Evolutionary conservation across 2,329 filamentous ascomycete species (phyloP).

Genomic region (Zymoseptoria brevis): DNA sequence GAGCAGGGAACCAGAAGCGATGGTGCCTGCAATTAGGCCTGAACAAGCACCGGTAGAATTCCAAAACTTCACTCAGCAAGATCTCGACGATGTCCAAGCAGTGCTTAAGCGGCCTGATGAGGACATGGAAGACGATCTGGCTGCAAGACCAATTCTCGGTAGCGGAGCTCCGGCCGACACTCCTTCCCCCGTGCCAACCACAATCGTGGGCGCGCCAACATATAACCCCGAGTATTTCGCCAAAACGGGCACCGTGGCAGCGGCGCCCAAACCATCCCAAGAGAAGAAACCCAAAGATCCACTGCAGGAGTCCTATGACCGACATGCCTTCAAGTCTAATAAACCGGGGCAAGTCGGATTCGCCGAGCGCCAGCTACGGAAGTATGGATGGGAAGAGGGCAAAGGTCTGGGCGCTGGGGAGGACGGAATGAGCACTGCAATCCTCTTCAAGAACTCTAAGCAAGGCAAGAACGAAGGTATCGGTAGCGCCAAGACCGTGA

Average conservation of each 20-base stretch:
- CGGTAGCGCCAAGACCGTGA: constrained; percentile 55
- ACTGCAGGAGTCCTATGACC: constrained; percentile 22
- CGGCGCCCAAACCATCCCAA: constrained; percentile 16
- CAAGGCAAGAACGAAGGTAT: constrained; percentile 31
- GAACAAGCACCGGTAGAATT: neutral
- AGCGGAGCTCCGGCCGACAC: neutral
- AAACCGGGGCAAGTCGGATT: constrained; percentile 77
- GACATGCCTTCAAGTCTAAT: constrained; percentile 45
- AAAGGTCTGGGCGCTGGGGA: constrained; percentile 75
- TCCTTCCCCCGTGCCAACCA: neutral
- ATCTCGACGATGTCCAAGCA: neutral
- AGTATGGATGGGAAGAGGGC: constrained; percentile 89
- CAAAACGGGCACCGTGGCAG: neutral
- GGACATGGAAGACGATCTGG: neutral
- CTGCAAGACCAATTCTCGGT: neutral
- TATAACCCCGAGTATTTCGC: constrained; percentile 13
- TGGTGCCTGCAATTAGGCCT: neutral
- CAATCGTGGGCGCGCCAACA: constrained; percentile 5
- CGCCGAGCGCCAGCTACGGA: constrained; percentile 79
- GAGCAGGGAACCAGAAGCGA: neutral
- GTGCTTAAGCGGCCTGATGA: constrained; percentile 1
- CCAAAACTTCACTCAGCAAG: neutral
- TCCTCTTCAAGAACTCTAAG: constrained; percentile 80
- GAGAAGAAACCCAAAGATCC: constrained; percentile 27
- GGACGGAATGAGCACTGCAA: constrained; percentile 74